Conservation (phyloP, 2,329 filamentous ascomycete species). For the Huntiella bhutanensis region DNA sequence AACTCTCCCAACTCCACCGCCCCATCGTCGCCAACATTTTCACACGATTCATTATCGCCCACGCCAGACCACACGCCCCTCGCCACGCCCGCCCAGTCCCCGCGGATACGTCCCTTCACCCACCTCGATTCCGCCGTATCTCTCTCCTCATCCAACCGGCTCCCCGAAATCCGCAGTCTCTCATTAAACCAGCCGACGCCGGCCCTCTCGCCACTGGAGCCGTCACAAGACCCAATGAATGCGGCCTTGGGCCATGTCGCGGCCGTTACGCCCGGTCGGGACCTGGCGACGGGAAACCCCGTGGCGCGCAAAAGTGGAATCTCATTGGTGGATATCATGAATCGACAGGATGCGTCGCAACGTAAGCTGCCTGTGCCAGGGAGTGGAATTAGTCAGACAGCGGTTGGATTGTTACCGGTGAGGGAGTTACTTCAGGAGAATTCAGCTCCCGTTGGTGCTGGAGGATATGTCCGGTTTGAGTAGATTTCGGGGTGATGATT, state of each 20-base stretch:
- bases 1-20: slow-evolving; percentile 92
- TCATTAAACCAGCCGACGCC: slow-evolving; percentile 32
- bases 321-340: slow-evolving; percentile 83
- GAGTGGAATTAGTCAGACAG: slow-evolving; percentile 31
- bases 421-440: slow-evolving; percentile 58
- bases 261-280: slow-evolving; percentile 26
- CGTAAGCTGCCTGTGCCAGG: slow-evolving; percentile 82
- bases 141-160: slow-evolving; percentile 41
- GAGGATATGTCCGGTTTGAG: slow-evolving; percentile 62
- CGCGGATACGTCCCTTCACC: slow-evolving; percentile 61
- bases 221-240: slow-evolving; percentile 14
- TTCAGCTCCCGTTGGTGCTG: slow-evolving; percentile 46
- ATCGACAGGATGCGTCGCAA: slow-evolving; percentile 67
- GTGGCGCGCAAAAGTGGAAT: slow-evolving; percentile 41
- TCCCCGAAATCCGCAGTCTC: slow-evolving; percentile 64
- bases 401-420: slow-evolving; percentile 48
- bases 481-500: slow-evolving; percentile 21
- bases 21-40: slow-evolving; percentile 89
- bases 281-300: slow-evolving; percentile 20
- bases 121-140: slow-evolving; percentile 31
- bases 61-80: slow-evolving; percentile 98
- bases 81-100: slow-evolving; percentile 86
- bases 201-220: slow-evolving; percentile 39
- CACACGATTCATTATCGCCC: slow-evolving; percentile 83
- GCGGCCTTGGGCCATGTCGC: slow-evolving; percentile 18